phyloP scores from a whole-genome alignment of 495 filamentous ascomycete genomes.

The Hyaloscypha hepaticicola region DNA sequence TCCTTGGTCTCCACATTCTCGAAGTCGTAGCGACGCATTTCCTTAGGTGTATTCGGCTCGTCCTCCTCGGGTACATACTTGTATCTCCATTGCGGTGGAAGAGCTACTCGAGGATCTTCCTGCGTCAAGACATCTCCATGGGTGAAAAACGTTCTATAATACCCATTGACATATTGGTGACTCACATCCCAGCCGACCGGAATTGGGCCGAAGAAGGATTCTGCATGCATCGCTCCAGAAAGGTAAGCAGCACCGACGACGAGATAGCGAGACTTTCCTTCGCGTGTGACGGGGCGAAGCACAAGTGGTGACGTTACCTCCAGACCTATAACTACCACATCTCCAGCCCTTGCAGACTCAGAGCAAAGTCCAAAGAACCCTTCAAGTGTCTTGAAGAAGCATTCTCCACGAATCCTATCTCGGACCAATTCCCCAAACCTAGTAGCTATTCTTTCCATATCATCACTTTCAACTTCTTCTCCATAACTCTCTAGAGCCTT shows the following conservation, averaged over 20 bases:
- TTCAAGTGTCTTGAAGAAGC: slow-evolving; percentile 1
- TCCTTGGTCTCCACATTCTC: neutral
- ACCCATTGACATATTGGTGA: neutral
- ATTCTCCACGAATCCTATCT: neutral
- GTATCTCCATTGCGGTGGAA: neutral
- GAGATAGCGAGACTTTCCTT: neutral
- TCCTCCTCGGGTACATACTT: neutral
- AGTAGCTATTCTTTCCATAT: neutral
- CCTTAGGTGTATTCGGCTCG: neutral
- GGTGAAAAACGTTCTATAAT: neutral
- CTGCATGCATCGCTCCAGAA: neutral
- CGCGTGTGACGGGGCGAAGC: neutral
- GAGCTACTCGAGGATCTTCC: slow-evolving; percentile 1
- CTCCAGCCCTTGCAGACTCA: neutral
- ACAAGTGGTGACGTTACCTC: neutral
- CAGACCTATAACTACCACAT: neutral
- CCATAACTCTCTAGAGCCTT: neutral
- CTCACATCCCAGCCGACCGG: neutral
- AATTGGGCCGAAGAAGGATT: neutral
- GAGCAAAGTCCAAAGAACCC: slow-evolving; percentile 1
- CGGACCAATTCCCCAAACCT: neutral
- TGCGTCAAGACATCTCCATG: neutral
- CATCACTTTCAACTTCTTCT: neutral
- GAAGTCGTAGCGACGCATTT: neutral
- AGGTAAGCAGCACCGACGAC: neutral